phyloP scores from a whole-genome alignment of 768 basidiomycete species.

The Lactarius pseudohatsudake region DNA sequence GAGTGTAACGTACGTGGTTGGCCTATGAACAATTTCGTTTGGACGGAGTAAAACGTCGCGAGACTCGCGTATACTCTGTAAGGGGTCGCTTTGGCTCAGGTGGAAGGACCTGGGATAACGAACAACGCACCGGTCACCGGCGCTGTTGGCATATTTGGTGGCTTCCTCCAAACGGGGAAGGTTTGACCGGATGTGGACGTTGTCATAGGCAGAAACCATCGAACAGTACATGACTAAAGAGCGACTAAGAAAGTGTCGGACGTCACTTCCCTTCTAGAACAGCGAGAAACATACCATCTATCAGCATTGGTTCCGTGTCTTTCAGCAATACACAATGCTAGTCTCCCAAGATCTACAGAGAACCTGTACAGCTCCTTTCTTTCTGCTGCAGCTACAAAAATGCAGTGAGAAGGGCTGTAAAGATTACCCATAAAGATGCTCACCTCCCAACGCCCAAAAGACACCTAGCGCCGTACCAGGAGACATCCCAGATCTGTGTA shows the following conservation, averaged over 20 bases:
- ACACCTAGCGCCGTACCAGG: constrained; percentile 69
- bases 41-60: constrained; percentile 53
- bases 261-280: neutral
- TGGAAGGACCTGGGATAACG: neutral
- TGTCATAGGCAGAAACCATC: constrained; percentile 68
- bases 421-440: constrained; percentile 10
- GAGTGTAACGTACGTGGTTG: constrained; percentile 52
- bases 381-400: constrained; percentile 53
- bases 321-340: constrained; percentile 68
- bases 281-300: constrained; percentile 51
- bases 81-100: constrained; percentile 2
- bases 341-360: constrained; percentile 63
- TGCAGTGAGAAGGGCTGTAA: neutral
- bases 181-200: constrained; percentile 61
- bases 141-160: constrained; percentile 61
- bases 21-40: constrained; percentile 57
- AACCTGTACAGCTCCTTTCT: constrained; percentile 63
- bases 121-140: constrained; percentile 57
- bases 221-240: constrained; percentile 60
- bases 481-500: constrained; percentile 59
- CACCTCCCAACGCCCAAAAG: constrained; percentile 69
- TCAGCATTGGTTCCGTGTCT: constrained; percentile 60
- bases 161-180: constrained; percentile 60
- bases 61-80: constrained; percentile 62
- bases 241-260: constrained; percentile 42